Evolutionary conservation across 2,329 filamentous ascomycete genomes (phyloP), one percentile per base, ranked within the genome.

Genomic region (Trichoderma lentiforme): DNA sequence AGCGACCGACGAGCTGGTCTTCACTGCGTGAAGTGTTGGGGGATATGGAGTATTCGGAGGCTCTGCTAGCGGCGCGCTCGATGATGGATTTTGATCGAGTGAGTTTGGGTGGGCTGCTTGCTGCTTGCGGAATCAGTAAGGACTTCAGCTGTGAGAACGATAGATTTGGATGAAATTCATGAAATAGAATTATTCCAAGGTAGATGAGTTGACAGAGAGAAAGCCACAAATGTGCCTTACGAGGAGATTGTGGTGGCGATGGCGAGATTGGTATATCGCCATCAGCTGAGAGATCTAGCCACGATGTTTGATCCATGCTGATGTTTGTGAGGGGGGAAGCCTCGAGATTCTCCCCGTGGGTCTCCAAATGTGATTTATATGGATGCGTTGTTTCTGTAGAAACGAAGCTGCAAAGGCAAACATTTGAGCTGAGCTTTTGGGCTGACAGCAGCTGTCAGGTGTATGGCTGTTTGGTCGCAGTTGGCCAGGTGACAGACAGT

Each of bases 61-160:
- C 58, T 26, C 43, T 43, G 36, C 58, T 71, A 14, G 62, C 18
- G 60, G 34, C 26, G 43, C 69, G 69, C 24, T 73, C 72, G 24
- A 68, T n/a, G 56, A 64, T 51, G 14, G 72, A 73, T 5, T 53
- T 73, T 36, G 57, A 26, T n/a, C 72, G 68, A 3, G 34, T 58
- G 56, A 71, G 69, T 28, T 63, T 73, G 5, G 18, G 0, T 26
- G 57, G 61, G 36, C 57, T 73, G 69, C 34, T 64, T n/a, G 57
- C 62, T 63, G 21, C 14, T 18, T 18, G 21, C 3, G 53, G 14
- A n/a, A 26, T 57, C 9, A 51, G 36, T 43, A 12, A 5, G 14
- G 15, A 21, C 7, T 14, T 36, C 1, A 43, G 15, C 53, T 36
- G 15, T 21, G 36, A 39, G 9, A 28, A 6, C 3, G 60, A 18